Conservation (phyloP, 2,329 filamentous ascomycete species). For the Alternaria sp. region DNA sequence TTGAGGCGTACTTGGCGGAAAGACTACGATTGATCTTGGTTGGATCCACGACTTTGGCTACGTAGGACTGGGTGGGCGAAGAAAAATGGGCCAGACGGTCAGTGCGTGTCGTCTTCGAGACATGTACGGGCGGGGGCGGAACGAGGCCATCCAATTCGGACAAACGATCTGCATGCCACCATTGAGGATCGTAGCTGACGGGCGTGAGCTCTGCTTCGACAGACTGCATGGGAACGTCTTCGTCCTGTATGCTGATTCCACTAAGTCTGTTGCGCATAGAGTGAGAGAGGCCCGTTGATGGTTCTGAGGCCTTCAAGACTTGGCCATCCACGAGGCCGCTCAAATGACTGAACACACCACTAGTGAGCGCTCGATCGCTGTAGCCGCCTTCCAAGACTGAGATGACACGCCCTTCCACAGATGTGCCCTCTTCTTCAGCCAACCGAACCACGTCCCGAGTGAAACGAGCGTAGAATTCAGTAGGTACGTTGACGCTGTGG, state of each 20-base stretch:
- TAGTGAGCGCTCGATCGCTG: constrained; percentile 86
- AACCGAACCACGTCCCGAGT: constrained; percentile 84
- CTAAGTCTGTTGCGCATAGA: constrained; percentile 65
- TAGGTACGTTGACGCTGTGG: constrained; percentile 94
- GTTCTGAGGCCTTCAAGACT: constrained; percentile 35
- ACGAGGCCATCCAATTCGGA: constrained; percentile 43
- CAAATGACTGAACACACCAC: constrained; percentile 87
- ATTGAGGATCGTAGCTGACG: constrained; percentile 48
- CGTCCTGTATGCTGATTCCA: constrained; percentile 44
- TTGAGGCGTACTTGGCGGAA: constrained; percentile 55
- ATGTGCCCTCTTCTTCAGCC: constrained; percentile 77
- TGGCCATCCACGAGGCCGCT: constrained; percentile 75
- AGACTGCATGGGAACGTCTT: constrained; percentile 23
- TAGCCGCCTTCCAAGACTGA: constrained; percentile 97
- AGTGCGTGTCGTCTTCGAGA: constrained; percentile 66
- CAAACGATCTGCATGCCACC: constrained; percentile 52
- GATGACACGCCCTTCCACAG: constrained; percentile 82
- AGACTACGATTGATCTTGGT: constrained; percentile 69
- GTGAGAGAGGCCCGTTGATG: constrained; percentile 57
- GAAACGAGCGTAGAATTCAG: constrained; percentile 92
- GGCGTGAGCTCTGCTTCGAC: constrained; percentile 25
- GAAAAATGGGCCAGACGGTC: constrained; percentile 74
- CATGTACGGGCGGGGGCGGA: constrained; percentile 43
- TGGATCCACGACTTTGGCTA: constrained; percentile 76
- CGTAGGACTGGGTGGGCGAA: constrained; percentile 86